Percentiles rank a stretch among this genome's conserved stretches.
Evolutionary conservation across 306 rosid species (phyloP).

Genomic region (Trifolium dubium): DNA sequence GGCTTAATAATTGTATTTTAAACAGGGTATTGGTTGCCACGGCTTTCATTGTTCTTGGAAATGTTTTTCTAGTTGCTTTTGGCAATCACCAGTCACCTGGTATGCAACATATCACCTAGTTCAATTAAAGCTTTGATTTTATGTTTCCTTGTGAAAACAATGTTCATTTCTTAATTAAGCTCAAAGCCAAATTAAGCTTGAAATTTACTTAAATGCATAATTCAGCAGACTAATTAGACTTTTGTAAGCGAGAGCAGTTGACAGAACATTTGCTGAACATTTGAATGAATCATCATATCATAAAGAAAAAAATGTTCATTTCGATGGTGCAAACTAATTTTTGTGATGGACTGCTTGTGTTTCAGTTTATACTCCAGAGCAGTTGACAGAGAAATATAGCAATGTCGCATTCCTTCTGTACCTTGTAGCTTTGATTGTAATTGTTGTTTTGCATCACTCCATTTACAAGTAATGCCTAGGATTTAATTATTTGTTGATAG

Average conservation of each 20-base stretch:
- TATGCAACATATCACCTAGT: conserved; percentile 42
- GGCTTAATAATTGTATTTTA: conserved; percentile 37
- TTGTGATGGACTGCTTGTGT: conserved; percentile 38
- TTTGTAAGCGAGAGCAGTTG: not conserved
- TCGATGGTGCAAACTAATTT: conserved; percentile 36
- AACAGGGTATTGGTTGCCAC: conserved; percentile 95
- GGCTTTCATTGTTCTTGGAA: conserved; percentile 94
- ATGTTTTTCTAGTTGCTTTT: conserved; percentile 89
- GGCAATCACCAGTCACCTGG: conserved; percentile 99
- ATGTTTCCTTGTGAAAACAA: not conserved
- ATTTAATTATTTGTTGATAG: conserved; percentile 33
- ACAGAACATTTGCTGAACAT: not conserved
- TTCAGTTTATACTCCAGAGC: conserved; percentile 95
- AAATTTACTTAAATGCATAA: conserved; percentile 15
- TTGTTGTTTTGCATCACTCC: conserved; percentile 82
- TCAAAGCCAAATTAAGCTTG: conserved; percentile 21
- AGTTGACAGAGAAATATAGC: conserved; percentile 93
- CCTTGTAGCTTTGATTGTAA: conserved; percentile 73
- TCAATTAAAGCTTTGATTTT: not conserved
- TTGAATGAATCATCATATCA: conserved; percentile 16
- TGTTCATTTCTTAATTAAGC: not conserved
- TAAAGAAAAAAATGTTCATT: conserved; percentile 11
- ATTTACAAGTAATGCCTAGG: conserved; percentile 66
- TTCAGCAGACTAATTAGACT: not conserved
- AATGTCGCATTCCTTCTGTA: conserved; percentile 81